Conservation (phyloP, 768 basidiomycete species). For the Hypholoma sublateritium region DNA sequence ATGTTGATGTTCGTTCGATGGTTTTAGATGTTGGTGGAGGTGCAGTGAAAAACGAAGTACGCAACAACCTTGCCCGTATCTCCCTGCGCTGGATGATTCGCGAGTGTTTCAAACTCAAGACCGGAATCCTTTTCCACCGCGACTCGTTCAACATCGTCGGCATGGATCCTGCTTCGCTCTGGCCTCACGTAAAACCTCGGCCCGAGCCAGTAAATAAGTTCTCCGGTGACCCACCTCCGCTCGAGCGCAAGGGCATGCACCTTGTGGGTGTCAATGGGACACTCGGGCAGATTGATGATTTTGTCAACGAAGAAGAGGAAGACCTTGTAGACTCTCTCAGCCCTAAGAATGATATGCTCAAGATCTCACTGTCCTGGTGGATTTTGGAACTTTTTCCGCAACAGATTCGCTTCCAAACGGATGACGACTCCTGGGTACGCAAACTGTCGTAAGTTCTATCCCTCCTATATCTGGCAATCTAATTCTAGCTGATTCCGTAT, state of each 20-base stretch:
- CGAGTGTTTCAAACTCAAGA: conserved; percentile 54
- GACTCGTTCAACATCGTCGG: conserved; percentile 46
- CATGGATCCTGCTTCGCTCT: conserved; percentile 44
- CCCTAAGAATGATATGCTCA: conserved; percentile 57
- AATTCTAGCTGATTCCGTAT: background rate
- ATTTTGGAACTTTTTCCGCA: conserved; percentile 53
- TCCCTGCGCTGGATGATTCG: conserved; percentile 78
- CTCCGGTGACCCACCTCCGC: conserved; percentile 21
- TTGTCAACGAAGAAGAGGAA: conserved; percentile 55
- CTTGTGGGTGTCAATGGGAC: conserved; percentile 21
- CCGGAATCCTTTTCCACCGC: conserved; percentile 60
- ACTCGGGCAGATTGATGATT: conserved; percentile 27
- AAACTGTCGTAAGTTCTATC: conserved; percentile 33
- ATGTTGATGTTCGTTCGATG: background rate
- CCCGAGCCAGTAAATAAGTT: conserved; percentile 38
- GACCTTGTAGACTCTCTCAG: conserved; percentile 56
- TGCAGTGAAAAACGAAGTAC: conserved; percentile 54
- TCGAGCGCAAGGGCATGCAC: conserved; percentile 15
- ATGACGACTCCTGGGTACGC: conserved; percentile 38
- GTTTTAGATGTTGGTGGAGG: conserved; percentile 73
- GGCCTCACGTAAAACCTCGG: conserved; percentile 39
- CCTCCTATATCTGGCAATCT: background rate
- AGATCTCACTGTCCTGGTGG: conserved; percentile 58
- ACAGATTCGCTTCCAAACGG: conserved; percentile 38
- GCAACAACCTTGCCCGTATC: conserved; percentile 66